phyloP scores from a whole-genome alignment of 31 red algal genomes.

The Odonthalia washingtoniensis region DNA sequence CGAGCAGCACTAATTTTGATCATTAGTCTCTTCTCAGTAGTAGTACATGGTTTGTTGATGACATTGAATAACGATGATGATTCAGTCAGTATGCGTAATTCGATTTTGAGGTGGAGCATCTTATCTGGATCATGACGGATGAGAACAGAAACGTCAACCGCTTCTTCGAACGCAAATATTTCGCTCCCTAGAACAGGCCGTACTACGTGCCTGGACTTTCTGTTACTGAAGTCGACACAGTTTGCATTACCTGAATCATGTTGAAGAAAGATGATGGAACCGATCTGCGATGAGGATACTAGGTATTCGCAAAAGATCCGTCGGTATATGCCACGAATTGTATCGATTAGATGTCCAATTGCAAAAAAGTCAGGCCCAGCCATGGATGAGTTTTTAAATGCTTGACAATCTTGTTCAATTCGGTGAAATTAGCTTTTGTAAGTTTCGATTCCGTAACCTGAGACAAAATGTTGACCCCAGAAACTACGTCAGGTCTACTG shows the following conservation, averaged over 20 bases:
- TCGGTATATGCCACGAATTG: too few relatives aligned
- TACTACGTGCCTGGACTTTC: background rate
- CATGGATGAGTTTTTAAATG: too few relatives aligned
- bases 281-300: too few relatives aligned
- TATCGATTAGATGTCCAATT: too few relatives aligned
- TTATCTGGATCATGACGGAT: background rate
- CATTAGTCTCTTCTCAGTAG: constrained; percentile 20
- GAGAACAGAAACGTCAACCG: background rate
- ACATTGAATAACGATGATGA: constrained; percentile 22
- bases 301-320: too few relatives aligned
- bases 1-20: constrained; percentile 1
- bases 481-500: too few relatives aligned
- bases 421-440: too few relatives aligned
- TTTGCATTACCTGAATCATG: background rate
- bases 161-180: constrained; percentile 34
- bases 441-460: too few relatives aligned
- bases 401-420: too few relatives aligned
- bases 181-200: constrained; percentile 15
- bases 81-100: constrained; percentile 38
- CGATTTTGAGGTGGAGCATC: background rate
- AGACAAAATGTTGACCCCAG: too few relatives aligned
- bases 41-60: constrained; percentile 12
- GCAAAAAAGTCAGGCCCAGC: too few relatives aligned
- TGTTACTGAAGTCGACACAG: background rate
- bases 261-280: too few relatives aligned